Conservation (phyloP, 768 basidiomycete species). For the Astraeus odoratus region DNA sequence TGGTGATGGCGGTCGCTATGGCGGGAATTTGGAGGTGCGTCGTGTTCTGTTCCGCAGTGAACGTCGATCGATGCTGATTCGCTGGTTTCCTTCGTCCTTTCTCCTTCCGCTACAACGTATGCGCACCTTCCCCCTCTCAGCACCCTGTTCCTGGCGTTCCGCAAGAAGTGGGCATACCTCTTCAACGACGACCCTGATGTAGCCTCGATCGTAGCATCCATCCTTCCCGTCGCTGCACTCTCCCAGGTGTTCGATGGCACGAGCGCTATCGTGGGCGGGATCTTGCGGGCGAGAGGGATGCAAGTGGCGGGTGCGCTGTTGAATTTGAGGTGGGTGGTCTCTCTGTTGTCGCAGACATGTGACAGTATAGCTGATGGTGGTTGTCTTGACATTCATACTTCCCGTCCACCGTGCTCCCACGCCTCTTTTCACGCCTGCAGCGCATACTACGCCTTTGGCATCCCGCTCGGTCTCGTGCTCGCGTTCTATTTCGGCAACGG, state of each 20-base stretch:
- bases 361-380: background rate
- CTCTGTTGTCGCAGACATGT: background rate
- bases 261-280: constrained; percentile 59
- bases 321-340: background rate
- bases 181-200: constrained; percentile 70
- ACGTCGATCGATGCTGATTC: background rate
- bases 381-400: background rate
- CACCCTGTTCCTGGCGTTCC: constrained; percentile 49
- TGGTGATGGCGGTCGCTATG: constrained; percentile 61
- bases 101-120: too few species aligned
- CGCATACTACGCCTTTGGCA: constrained; percentile 77
- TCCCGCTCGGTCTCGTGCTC: constrained; percentile 77
- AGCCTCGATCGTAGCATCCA: constrained; percentile 41
- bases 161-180: constrained; percentile 61
- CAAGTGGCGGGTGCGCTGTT: constrained; percentile 32
- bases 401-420: constrained; percentile 31
- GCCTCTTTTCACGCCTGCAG: constrained; percentile 53
- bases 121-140: constrained; percentile 26
- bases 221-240: constrained; percentile 69
- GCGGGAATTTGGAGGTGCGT: constrained; percentile 59
- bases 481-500: constrained; percentile 53
- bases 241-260: constrained; percentile 86
- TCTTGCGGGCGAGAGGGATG: constrained; percentile 79
- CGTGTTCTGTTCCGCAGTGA: background rate
- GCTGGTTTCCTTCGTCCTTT: too few species aligned